phyloP scores from a whole-genome alignment of 768 basidiomycete species.

The Termitomyces sp. region DNA sequence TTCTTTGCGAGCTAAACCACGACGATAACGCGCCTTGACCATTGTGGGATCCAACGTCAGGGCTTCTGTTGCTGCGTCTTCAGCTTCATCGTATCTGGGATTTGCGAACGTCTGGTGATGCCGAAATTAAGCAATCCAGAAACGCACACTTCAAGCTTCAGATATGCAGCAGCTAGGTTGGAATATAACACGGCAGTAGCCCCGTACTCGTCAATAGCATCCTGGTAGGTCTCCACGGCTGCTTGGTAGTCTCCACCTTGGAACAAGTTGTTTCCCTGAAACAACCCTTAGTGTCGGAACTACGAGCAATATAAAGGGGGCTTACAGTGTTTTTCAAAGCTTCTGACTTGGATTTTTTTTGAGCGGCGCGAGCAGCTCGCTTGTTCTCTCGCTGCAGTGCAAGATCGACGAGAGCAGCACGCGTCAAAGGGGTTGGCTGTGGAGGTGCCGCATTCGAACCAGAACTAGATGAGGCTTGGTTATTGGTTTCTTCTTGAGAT shows the following conservation, averaged over 20 bases:
- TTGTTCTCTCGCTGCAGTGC: slow-evolving; percentile 8
- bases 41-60: slow-evolving; percentile 32
- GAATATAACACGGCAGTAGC: slow-evolving; percentile 34
- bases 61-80: slow-evolving; percentile 35
- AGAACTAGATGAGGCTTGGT: neutral
- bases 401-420: slow-evolving; percentile 9
- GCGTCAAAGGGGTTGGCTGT: slow-evolving; percentile 3
- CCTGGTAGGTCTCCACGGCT: slow-evolving; percentile 27
- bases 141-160: slow-evolving; percentile 33
- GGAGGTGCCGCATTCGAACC: neutral
- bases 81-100: slow-evolving; percentile 38
- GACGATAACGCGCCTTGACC: slow-evolving; percentile 38
- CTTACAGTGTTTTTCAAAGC: slow-evolving; percentile 12
- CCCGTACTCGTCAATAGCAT: slow-evolving; percentile 29
- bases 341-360: slow-evolving; percentile 4
- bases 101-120: neutral
- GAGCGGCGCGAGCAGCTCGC: slow-evolving; percentile 7
- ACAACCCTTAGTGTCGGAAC: neutral
- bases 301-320: neutral
- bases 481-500: neutral
- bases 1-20: slow-evolving; percentile 36
- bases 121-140: neutral
- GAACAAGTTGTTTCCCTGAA: slow-evolving; percentile 33
- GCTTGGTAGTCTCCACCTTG: slow-evolving; percentile 29
- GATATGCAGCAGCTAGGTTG: slow-evolving; percentile 33